Conservation (phyloP, 208 protist genomes). For the Wallacemonas sp. region DNA sequence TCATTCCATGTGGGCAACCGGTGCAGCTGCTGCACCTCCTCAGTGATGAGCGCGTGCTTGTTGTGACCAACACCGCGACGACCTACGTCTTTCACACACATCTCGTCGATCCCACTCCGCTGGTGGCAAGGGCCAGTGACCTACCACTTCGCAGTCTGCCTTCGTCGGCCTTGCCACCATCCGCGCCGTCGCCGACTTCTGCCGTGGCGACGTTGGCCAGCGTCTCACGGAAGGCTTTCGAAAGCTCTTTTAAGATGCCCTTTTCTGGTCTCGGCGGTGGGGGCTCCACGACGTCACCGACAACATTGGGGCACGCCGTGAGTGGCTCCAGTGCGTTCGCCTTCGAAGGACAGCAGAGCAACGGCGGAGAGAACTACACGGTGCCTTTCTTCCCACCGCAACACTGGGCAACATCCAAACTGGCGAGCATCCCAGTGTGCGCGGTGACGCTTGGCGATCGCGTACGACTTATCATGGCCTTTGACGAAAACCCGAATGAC, state of each 20-base stretch:
- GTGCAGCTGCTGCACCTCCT: slow-evolving; percentile 44
- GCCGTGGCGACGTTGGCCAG: background rate
- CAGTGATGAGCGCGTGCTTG: slow-evolving; percentile 58
- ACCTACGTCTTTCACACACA: slow-evolving; percentile 73
- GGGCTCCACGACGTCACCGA: background rate
- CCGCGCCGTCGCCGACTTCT: background rate
- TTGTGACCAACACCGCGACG: slow-evolving; percentile 40
- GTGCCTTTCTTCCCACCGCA: slow-evolving; percentile 9
- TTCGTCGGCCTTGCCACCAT: background rate
- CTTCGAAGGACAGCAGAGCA: background rate
- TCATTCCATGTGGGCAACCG: slow-evolving; percentile 34
- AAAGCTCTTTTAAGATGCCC: slow-evolving; percentile 1
- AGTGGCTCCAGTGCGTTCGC: background rate
- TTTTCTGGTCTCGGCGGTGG: slow-evolving; percentile 12
- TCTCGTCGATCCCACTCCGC: slow-evolving; percentile 35
- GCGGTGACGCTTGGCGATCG: slow-evolving; percentile 70
- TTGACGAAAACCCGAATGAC: slow-evolving; percentile 13
- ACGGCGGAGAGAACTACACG: background rate
- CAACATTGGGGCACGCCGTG: background rate
- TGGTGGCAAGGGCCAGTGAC: slow-evolving; percentile 11
- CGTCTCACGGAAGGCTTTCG: background rate
- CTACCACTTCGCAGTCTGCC: slow-evolving; percentile 19
- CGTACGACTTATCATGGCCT: slow-evolving; percentile 41
- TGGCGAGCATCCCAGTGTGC: slow-evolving; percentile 34
- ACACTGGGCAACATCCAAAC: slow-evolving; percentile 36